phyloP scores from a whole-genome alignment of 768 basidiomycete species.

The Mycena latifolia region DNA sequence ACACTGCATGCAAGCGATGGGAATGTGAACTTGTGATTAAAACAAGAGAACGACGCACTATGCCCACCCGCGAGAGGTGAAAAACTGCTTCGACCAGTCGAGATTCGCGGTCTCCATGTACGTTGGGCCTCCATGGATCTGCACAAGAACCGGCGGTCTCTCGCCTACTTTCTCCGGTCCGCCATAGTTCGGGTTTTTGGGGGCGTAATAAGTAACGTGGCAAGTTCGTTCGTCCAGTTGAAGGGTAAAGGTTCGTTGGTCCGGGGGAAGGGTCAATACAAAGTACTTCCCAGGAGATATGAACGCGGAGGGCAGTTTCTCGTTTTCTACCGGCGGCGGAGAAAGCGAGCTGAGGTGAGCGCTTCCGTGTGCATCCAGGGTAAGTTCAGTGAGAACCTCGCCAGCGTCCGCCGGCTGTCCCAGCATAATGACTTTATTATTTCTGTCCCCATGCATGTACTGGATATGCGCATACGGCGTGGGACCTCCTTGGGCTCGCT shows the following conservation, averaged over 20 bases:
- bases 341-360: background rate
- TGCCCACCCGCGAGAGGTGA: constrained; percentile 62
- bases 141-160: constrained; percentile 63
- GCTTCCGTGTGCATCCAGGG: background rate
- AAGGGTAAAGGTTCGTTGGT: no score
- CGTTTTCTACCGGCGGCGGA: background rate
- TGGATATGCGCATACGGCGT: constrained; percentile 12
- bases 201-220: constrained; percentile 64
- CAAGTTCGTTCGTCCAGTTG: constrained; percentile 50
- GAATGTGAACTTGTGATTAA: background rate
- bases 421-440: constrained; percentile 10
- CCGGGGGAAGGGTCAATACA: constrained; percentile 1
- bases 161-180: constrained; percentile 41
- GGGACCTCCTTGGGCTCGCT: background rate
- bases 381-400: constrained; percentile 10
- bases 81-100: constrained; percentile 57
- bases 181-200: constrained; percentile 60
- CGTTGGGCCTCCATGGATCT: constrained; percentile 69
- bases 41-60: background rate
- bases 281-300: constrained; percentile 7
- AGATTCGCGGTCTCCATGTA: constrained; percentile 50
- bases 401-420: constrained; percentile 13
- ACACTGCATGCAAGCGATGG: background rate
- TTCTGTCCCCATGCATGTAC: background rate
- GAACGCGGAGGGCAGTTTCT: background rate